Base-by-base conservation (phyloP, 805 yeast species). In the Vanderwaltozyma verrucispora region DNA sequence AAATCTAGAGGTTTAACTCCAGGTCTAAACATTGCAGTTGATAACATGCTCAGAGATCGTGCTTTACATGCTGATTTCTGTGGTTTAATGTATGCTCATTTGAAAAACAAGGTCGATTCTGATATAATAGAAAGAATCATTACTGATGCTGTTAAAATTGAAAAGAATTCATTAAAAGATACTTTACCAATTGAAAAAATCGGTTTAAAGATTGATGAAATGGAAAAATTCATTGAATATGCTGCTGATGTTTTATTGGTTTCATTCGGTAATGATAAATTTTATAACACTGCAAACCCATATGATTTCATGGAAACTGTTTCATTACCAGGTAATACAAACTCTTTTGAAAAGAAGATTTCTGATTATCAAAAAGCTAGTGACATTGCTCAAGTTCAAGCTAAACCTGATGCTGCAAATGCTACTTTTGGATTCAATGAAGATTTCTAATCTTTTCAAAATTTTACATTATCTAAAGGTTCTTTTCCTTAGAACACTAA, bases 361-460 rank as follows among this genome's bases (percentile, higher is more conserved):
- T 81, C 95, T 42, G 98, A 89, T 67, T 92, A 92, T 69, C 98
- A 89, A 69, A 92, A 89, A 72, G 97, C 98, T 41, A 97, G 98
- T 71, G 98, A 92, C 55, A 88, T 89, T 89, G 96, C 94, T 49
- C 70, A 72, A 48, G 60, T 74, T 38, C 63, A 67, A 9, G 28
- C 50, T 21, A 72, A 75, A 51, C 59, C 68, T 44, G 66, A 64
- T 42, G 50, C 60, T 36, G 65, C 63, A 42, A 72, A 26, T 9
- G 17, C 32, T 15, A 36, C 74, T 33, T 87, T 89, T 67, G 67
- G 80, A 35, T 81, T 89, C 54, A 95, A 88, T 63, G 97, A 89
- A 66, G 96, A 88, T 54, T 89, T 89, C 64, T 89, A 78, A 68
- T 28, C 17, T 18, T 21, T 21, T 26, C 7, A 26, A 26, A n/a